Evolutionary conservation across 768 basidiomycete species (phyloP).

Genomic region (Tricholoma sp.): DNA sequence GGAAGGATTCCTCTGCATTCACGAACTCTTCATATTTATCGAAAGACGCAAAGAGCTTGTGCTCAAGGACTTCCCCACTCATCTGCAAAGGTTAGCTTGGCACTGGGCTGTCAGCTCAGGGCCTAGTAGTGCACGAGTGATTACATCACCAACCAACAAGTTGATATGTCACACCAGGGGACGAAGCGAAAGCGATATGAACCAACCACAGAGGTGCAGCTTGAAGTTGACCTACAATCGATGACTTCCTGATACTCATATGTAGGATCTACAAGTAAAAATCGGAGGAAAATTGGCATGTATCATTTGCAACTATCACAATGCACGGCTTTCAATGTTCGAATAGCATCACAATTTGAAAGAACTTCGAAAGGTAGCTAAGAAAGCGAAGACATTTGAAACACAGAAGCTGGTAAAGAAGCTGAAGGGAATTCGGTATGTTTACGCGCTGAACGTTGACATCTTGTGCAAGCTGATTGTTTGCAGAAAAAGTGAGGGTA

Average conservation of each 20-base stretch:
- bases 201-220: conserved; percentile 28
- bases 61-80: conserved; percentile 38
- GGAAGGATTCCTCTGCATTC: conserved; percentile 44
- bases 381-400: conserved; percentile 79
- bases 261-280: conserved; percentile 38
- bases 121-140: no score
- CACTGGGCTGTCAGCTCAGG: no score
- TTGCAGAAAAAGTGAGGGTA: conserved; percentile 33
- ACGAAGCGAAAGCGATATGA: conserved; percentile 42
- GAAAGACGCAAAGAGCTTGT: conserved; percentile 48
- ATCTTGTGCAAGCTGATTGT: background rate
- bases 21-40: conserved; percentile 59
- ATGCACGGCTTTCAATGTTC: background rate
- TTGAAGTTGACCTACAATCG: background rate
- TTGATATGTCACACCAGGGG: no score
- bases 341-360: conserved; percentile 69
- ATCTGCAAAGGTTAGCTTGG: conserved; percentile 3
- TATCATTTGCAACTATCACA: conserved; percentile 6
- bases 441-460: background rate
- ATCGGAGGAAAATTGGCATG: conserved; percentile 55
- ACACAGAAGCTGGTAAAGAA: conserved; percentile 79
- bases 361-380: conserved; percentile 69
- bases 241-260: conserved; percentile 2
- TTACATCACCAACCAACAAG: no score
- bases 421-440: conserved; percentile 64